phyloP scores from a whole-genome alignment of 2,329 filamentous ascomycete genomes.

The Lachnellula arida region DNA sequence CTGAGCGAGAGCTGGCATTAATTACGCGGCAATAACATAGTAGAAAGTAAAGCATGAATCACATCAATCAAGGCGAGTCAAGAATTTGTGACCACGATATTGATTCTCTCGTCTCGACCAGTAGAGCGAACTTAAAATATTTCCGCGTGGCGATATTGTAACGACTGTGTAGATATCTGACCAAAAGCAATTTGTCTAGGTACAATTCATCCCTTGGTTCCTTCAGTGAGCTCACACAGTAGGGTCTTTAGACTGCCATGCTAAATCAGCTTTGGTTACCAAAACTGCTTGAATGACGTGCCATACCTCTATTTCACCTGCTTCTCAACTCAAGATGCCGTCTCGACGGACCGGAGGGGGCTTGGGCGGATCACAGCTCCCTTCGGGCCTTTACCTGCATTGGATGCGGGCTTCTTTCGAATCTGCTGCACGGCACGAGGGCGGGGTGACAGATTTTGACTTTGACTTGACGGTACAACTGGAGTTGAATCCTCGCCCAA shows the following conservation, averaged over 20 bases:
- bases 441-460: constrained; percentile 39
- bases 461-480: constrained; percentile 44
- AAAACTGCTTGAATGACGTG: background rate
- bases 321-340: constrained; percentile 36
- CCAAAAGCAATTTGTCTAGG: constrained; percentile 17
- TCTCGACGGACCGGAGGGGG: constrained; percentile 66
- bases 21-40: too few species aligned
- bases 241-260: constrained; percentile 3
- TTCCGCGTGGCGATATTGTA: background rate
- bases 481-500: constrained; percentile 78
- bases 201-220: constrained; percentile 5
- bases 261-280: constrained; percentile 7
- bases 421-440: constrained; percentile 40
- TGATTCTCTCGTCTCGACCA: background rate
- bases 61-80: too few species aligned
- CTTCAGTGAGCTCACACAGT: constrained; percentile 11
- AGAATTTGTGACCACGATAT: too few species aligned
- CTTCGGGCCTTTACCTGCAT: constrained; percentile 33
- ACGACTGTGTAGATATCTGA: constrained; percentile 8
- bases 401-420: constrained; percentile 36
- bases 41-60: too few species aligned
- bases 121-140: background rate
- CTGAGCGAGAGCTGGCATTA: too few species aligned
- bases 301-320: constrained; percentile 20
- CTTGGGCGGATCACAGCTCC: constrained; percentile 53